Percentiles rank a stretch among this genome's conserved stretches.
Evolutionary conservation across 2,329 filamentous ascomycete genomes (phyloP).

Genomic region (Trichophyton simii): DNA sequence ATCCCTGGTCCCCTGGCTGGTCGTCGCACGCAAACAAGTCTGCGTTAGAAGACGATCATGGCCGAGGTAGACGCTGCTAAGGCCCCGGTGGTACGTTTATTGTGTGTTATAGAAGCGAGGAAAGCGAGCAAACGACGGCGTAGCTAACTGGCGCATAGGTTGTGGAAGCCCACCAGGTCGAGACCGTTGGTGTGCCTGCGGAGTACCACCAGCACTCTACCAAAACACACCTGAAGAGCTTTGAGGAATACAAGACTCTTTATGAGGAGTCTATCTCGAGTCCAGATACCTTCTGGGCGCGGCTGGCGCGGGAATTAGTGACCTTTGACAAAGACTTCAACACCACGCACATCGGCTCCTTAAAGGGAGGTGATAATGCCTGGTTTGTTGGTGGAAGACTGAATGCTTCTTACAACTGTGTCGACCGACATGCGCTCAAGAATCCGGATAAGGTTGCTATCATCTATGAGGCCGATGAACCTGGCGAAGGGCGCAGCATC

Average conservation of each 20-base stretch:
- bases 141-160: constrained; percentile 20
- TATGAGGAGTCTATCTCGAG: constrained; percentile 78
- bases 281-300: constrained; percentile 81
- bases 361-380: constrained; percentile 68
- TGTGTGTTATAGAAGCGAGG: background rate
- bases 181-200: constrained; percentile 45
- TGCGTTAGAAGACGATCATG: background rate
- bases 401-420: constrained; percentile 94
- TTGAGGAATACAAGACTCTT: constrained; percentile 51
- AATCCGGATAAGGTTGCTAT: constrained; percentile 88
- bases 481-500: constrained; percentile 71
- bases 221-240: constrained; percentile 46
- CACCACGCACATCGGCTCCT: constrained; percentile 67
- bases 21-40: background rate
- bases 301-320: constrained; percentile 73
- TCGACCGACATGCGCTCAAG: constrained; percentile 92
- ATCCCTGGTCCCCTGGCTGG: background rate
- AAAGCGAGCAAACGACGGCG: background rate
- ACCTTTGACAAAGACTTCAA: constrained; percentile 86
- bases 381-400: constrained; percentile 93
- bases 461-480: constrained; percentile 97
- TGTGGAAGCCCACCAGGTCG: constrained; percentile 37
- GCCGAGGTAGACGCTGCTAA: background rate
- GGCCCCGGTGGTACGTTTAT: constrained; percentile 1
- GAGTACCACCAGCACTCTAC: constrained; percentile 49